phyloP scores from a whole-genome alignment of 75 land plant species.

The Pseudotsuga menziesii region DNA sequence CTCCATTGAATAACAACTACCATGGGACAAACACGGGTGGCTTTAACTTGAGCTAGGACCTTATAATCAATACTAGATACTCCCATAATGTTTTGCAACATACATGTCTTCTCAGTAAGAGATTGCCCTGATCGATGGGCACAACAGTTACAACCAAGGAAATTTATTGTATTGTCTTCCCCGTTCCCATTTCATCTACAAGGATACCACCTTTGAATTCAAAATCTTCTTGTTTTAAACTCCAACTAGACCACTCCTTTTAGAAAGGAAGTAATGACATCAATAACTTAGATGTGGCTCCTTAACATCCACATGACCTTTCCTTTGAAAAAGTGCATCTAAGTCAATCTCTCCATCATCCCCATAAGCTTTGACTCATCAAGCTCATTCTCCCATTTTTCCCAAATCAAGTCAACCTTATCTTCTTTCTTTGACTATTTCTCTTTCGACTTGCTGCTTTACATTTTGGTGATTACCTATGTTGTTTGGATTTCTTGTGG shows the following conservation, averaged over 20 bases:
- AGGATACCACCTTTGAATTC: conserved; percentile 69
- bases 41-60: conserved; percentile 31
- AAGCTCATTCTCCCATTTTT: conserved; percentile 45
- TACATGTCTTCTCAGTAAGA: not conserved
- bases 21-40: conserved; percentile 86
- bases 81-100: not conserved
- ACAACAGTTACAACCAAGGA: conserved; percentile 65
- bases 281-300: conserved; percentile 54
- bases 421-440: not conserved
- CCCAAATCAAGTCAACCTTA: conserved; percentile 25
- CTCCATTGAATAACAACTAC: conserved; percentile 93
- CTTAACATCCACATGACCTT: not conserved
- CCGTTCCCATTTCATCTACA: conserved; percentile 99
- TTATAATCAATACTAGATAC: conserved; percentile 7
- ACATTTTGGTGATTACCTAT: not conserved
- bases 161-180: conserved; percentile 93
- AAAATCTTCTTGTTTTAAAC: conserved; percentile 75
- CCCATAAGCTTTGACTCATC: conserved; percentile 33
- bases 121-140: conserved; percentile 10
- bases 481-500: no score
- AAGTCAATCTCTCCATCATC: conserved; percentile 24
- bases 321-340: conserved; percentile 16
- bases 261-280: conserved; percentile 79
- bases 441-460: not conserved
- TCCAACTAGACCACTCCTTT: conserved; percentile 92